phyloP scores from a whole-genome alignment of 176 grass and related monocot species.

The Tuctoria greenei region DNA sequence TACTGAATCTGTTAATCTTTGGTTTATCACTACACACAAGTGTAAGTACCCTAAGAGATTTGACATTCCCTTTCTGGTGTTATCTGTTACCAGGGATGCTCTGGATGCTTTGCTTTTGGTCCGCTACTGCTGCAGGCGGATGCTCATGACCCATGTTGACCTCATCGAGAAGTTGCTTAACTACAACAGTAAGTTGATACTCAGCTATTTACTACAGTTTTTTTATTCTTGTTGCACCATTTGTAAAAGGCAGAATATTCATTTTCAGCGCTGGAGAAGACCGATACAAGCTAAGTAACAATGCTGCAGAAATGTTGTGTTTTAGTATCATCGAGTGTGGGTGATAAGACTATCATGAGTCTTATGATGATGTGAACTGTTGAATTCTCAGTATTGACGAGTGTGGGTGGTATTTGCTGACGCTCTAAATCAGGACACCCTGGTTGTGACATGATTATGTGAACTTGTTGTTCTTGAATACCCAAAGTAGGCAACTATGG shows the following conservation, averaged over 20 bases:
- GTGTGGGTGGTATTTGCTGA: background rate
- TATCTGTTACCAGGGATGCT: conserved; percentile 63
- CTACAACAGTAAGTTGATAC: conserved; percentile 78
- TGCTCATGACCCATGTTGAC: conserved; percentile 99
- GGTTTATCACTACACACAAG: background rate
- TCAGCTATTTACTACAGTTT: background rate
- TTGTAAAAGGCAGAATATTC: conserved; percentile 10
- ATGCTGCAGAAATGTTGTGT: background rate
- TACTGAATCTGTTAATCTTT: background rate
- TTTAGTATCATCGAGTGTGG: background rate
- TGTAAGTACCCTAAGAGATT: background rate
- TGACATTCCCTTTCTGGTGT: background rate
- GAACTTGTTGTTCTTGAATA: background rate
- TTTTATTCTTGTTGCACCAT: background rate
- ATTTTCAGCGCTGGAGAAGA: conserved; percentile 44
- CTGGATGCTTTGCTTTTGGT: conserved; percentile 65
- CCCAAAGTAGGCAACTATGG: too few relatives aligned
- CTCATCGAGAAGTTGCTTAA: conserved; percentile 95
- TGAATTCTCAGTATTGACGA: background rate
- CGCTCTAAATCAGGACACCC: background rate
- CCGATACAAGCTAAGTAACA: background rate
- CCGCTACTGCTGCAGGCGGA: conserved; percentile 87
- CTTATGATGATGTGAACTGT: background rate
- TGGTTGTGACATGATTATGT: background rate
- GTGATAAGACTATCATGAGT: background rate